A percentile compares a stretch with the other conserved stretches of the same genome.
phyloP scores from a whole-genome alignment of 331 rosid species.

The Dryas integrifolia region DNA sequence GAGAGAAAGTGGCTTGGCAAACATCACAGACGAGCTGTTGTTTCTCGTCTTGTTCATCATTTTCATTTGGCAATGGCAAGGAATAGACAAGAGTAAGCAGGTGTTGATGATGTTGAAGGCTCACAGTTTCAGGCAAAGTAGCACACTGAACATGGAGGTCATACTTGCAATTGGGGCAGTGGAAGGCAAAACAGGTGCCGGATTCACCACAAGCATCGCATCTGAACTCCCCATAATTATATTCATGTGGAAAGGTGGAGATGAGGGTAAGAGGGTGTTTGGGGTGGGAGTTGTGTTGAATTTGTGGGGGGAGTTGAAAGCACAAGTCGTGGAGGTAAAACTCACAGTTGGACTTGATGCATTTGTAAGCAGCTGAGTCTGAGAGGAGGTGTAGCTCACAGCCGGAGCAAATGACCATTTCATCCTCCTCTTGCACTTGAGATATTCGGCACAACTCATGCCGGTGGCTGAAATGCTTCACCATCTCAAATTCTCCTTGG shows the following conservation, averaged over 20 bases:
- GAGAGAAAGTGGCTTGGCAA: slow-evolving; percentile 12
- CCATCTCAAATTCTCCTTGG: not conserved
- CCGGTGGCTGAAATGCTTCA: slow-evolving; percentile 39
- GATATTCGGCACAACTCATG: slow-evolving; percentile 22
- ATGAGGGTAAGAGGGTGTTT: slow-evolving; percentile 30
- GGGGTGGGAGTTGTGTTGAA: slow-evolving; percentile 38
- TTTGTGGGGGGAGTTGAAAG: slow-evolving; percentile 32
- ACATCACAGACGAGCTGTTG: not conserved
- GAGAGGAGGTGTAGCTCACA: slow-evolving; percentile 22
- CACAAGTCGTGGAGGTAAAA: slow-evolving; percentile 40
- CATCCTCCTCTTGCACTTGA: slow-evolving; percentile 23
- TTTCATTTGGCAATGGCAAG: not conserved
- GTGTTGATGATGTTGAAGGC: slow-evolving; percentile 17
- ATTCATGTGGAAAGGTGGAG: slow-evolving; percentile 26
- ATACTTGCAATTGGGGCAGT: slow-evolving; percentile 28
- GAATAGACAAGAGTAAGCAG: slow-evolving; percentile 21
- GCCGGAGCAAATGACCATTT: slow-evolving; percentile 28
- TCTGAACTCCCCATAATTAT: slow-evolving; percentile 9
- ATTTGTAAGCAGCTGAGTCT: slow-evolving; percentile 24
- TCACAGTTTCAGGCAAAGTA: slow-evolving; percentile 29
- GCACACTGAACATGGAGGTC: slow-evolving; percentile 38
- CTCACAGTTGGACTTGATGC: slow-evolving; percentile 32
- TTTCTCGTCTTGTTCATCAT: not conserved
- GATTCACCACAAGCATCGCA: slow-evolving; percentile 30
- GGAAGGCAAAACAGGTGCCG: slow-evolving; percentile 31